Base-by-base conservation (phyloP, 164 flowering plant genomes). In the Magnolia officinalis region DNA sequence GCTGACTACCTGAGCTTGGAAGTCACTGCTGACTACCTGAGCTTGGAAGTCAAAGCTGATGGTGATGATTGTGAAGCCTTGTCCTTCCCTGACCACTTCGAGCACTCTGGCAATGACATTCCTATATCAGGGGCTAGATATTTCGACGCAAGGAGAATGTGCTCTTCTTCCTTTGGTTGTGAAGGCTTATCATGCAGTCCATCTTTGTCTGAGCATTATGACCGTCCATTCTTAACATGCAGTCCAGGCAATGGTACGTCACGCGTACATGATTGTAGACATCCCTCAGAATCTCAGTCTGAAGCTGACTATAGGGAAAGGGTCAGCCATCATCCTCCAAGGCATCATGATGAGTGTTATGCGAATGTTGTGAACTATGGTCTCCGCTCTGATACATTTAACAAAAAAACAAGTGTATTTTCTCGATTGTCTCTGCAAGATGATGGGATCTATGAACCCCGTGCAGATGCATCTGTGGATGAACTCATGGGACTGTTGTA, bases 361-460 rank as follows among this genome's bases (percentile, higher is more conserved):
- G 8, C 49, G n/a, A 67, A 37, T 75, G 49, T 16, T 13, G 59
- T 26, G 49, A 50, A 26, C 63, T 67, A 31, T 63, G 23, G 74
- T 18, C 70, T 72, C 8, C n/a, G 63, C 26, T 77, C 72, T 67
- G 82, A 72, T 63, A 16, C 20, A 55, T 75, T 18, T 52, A 66
- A 72, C 16, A 74, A 67, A 66, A 85, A 85, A 78, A 24, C 71
- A 21, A 88, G 89, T 79, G 90, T 88, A 1, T 88, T 88, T 77
- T 75, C 83, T n/a, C 87, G 90, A 23, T 74, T 88, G 77, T 59
- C 77, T 78, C 26, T 11, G 16, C 63, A 70, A 20, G 63, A 61
- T 26, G 75, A 20, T 72, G 78, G 76, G 76, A 72, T 51, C 58
- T 64, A 71, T 45, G 49, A 65, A 5, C 2, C 24, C 61, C 26